Base-by-base conservation (phyloP, 177 flowering plant genomes). In the Telopea speciosissima region DNA sequence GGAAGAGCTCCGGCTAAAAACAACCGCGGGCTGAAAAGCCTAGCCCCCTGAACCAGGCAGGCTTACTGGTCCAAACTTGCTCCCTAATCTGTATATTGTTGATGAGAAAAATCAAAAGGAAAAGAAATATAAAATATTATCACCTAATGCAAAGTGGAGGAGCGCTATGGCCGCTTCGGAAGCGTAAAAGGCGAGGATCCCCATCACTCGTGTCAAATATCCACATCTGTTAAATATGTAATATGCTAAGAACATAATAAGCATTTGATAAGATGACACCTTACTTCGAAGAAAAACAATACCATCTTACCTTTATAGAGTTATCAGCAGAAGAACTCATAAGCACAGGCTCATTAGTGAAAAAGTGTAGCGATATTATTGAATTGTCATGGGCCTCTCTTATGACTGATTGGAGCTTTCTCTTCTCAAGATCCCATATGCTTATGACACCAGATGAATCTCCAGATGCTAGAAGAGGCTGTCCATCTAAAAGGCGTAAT, bases 371-470 rank as follows among this genome's bases (percentile, higher is more conserved):
- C 24, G 99, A 90, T 66, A 87, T 69, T 60, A 96, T 87, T 52
- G 96, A 77, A 84, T 81, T 76, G 70, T 93, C 92, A 83, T 96
- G 99, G 65, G 99, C 99, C 62, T 93, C 99, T 74, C 75, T 85
- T 63, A 93, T 84, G 60, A 96, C 92, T 25, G 93, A 84, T n/a
- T 91, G 97, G 44, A 93, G 88, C 81, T 89, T 90, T 80, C 86
- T 81, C 76, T 93, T 96, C 77, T 96, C 96, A 71, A 96, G 97
- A 87, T 96, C 90, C 99, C 99, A 96, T 73, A 96, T 84, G 83
- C 91, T 93, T 81, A 93, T 89, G 59, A 90, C 93, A 74, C 99
- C 99, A 61, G 96, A 93, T 44, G 98, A 89, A 80, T 91, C 92
- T 45, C 99, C 99, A 62, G 99, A 96, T 36, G 99, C 99, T 70